Percentiles rank a stretch among this genome's conserved stretches.
phyloP scores from a whole-genome alignment of 495 filamentous ascomycete species.

The Aspergillus olivimuriae region DNA sequence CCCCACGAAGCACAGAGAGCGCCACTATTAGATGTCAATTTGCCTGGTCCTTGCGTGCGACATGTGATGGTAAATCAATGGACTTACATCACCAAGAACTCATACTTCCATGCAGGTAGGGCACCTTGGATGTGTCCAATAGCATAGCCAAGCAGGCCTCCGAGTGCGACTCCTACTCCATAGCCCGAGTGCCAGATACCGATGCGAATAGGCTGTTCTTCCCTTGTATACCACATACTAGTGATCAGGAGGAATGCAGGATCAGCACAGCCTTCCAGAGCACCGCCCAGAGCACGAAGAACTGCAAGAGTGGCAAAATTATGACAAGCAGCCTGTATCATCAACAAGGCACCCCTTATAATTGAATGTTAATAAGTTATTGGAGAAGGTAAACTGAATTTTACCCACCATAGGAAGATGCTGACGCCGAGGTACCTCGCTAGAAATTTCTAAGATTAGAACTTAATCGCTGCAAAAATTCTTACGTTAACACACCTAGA shows the following conservation, averaged over 20 bases:
- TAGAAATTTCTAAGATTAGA: constrained; percentile 16
- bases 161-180: constrained; percentile 50
- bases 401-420: constrained; percentile 50
- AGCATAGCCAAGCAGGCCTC: constrained; percentile 51
- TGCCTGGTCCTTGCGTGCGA: constrained; percentile 13
- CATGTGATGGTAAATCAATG: no score
- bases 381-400: background rate
- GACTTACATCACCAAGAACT: constrained; percentile 43
- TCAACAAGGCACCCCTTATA: constrained; percentile 32
- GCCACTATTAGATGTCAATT: constrained; percentile 19
- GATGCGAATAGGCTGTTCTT: constrained; percentile 50
- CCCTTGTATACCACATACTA: constrained; percentile 49
- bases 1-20: constrained; percentile 28
- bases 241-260: constrained; percentile 53
- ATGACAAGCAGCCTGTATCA: constrained; percentile 34
- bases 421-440: constrained; percentile 53
- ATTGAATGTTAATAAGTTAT: background rate
- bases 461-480: background rate
- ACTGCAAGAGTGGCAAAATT: constrained; percentile 38
- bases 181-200: constrained; percentile 51
- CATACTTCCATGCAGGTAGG: constrained; percentile 41
- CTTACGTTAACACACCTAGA: constrained; percentile 28
- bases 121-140: constrained; percentile 41
- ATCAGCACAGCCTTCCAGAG: constrained; percentile 50
- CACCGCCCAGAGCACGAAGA: constrained; percentile 45